Conservation (phyloP, 2,329 filamentous ascomycete genomes). For the Geoglossum cookeanum region DNA sequence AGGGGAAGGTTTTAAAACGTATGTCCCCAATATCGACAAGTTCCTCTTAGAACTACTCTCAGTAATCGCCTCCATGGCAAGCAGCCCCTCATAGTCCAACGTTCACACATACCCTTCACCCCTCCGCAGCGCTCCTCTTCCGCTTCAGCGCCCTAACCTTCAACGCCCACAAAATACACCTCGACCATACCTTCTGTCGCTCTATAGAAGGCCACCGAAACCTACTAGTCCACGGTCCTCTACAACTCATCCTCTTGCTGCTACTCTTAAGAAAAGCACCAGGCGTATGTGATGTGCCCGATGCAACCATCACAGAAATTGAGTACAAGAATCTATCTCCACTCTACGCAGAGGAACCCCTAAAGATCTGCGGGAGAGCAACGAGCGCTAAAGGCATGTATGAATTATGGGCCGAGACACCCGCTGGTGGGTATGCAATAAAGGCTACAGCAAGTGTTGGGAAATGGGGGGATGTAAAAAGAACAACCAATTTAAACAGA, state of each 20-base stretch:
- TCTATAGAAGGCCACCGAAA: constrained; percentile 54
- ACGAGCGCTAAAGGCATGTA: constrained; percentile 21
- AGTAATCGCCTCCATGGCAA: not conserved
- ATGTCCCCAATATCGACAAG: constrained; percentile 5
- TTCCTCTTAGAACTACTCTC: constrained; percentile 4
- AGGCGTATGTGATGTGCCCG: constrained; percentile 11
- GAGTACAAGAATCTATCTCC: constrained; percentile 70
- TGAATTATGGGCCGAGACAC: constrained; percentile 23
- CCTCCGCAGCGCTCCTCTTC: constrained; percentile 57
- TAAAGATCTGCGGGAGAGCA: constrained; percentile 46
- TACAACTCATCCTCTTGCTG: constrained; percentile 61
- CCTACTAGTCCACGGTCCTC: constrained; percentile 70
- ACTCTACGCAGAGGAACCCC: constrained; percentile 51
- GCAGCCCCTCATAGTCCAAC: constrained; percentile 31
- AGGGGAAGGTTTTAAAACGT: constrained; percentile 18
- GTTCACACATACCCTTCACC: constrained; percentile 40
- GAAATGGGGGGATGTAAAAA: constrained; percentile 32
- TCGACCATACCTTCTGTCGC: constrained; percentile 52
- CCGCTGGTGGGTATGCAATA: constrained; percentile 17
- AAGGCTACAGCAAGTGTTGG: constrained; percentile 24
- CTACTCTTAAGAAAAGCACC: constrained; percentile 38
- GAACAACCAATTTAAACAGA: not conserved
- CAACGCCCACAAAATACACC: constrained; percentile 83
- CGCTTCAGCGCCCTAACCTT: constrained; percentile 80
- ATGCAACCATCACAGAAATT: constrained; percentile 31